Evolutionary conservation across 176 grass and related monocot species (phyloP), one percentile per base, ranked within the genome.

Genomic region (Saccharum spontaneum): DNA sequence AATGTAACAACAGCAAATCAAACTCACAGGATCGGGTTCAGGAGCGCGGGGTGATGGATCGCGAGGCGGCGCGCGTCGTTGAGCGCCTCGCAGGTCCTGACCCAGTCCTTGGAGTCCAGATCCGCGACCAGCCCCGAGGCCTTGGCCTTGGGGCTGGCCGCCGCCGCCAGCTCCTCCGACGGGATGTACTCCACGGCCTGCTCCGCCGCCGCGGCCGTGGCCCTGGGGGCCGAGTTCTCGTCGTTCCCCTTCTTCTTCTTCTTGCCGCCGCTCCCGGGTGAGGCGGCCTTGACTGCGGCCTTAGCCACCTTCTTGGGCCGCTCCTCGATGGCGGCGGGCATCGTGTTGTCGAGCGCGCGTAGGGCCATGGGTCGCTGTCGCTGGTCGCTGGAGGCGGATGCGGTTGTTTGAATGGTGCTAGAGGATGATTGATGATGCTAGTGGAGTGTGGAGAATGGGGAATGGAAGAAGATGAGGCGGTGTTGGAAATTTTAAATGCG

Each of bases 101-200:
- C 1, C 97, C 97, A 99, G 78, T 99, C 97, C 84, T 92, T 97
- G 26, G 88, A 99, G 39, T 89, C 92, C 62, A 99, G 66, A 36
- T 83, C 87, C 28, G 75, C 90, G 50, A 97, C 65, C 79, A 99
- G 84, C 13, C 76, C 86, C 44, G 86, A 72, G 16, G 87, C 86
- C 40, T 90, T 92, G 10, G 77, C 68, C 76, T 92, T 90, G 7
- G 94, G 97, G 10, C 87, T 83, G 14, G 84, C 1, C 71, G 86
- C 76, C 52, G 94, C 77, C 64, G 71, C 65, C 39, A 97, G 86
- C 40, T 99, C 88, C 70, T 82, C 75, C 4, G 97, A 97, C 4
- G 78, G 63, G 59, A 94, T 71, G 68, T 99, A 99, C 90, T 99
- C 91, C 66, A 94, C 90, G 0, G 86, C 77, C 63, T 90, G 94